Base-by-base conservation (phyloP, 176 grass and related monocot genomes). In the Eragrostis curvula region DNA sequence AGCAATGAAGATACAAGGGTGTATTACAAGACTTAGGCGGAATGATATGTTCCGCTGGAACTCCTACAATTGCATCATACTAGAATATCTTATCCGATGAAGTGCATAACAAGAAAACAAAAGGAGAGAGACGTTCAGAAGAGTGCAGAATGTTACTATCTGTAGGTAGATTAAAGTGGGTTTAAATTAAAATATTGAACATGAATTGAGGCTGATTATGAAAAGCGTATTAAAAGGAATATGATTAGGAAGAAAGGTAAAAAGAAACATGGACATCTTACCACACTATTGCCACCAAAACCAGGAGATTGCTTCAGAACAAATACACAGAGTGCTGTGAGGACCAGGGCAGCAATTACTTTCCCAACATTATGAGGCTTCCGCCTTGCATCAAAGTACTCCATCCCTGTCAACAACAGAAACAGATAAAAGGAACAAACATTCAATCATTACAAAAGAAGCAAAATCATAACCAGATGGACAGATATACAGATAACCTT, bases 271-370 rank as follows among this genome's bases (percentile, higher is more conserved):
- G 56, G 70, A 91, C 85, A 83, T 76, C 86, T 67, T 86, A 98
- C 96, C 91, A 90, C 69, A 83, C 88, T 96, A 63, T 75, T 88
- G 67, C 87, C 93, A 85, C 73, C 70, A 79, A 99, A 95, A 79
- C 82, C 90, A 90, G 93, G 93, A 77, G 93, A 94, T 87, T 96
- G 96, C 91, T 96, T 99, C 73, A 99, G 81, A 86, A 96, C 87
- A 86, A 92, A 94, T 87, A 99, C 73, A 90, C 96, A 99, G n/a
- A 99, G 78, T 67, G 76, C 65, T 53, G 85, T 88, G 67, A 99
- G 77, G 75, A 87, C 68, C 70, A 84, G 79, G 45, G 77, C 93
- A 49, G 81, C 82, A 79, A 96, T 45, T 76, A 96, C 70, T 90
- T 96, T 99, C 73, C 87, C 91, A 83, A 92, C 40, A 88, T 92